phyloP scores from a whole-genome alignment of 257 asterid species.

The Solanum clarkiae region DNA sequence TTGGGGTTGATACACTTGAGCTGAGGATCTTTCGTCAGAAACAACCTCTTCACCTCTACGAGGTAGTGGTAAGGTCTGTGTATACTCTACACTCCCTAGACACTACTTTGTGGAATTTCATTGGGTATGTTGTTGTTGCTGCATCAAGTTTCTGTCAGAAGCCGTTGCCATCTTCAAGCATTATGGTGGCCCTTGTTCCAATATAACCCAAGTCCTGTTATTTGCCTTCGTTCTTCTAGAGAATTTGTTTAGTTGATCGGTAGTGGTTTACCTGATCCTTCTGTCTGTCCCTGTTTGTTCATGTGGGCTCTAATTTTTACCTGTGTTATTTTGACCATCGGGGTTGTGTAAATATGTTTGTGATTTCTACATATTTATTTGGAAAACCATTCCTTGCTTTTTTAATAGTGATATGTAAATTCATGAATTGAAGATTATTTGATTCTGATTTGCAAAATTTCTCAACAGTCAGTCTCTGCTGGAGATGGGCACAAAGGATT shows the following conservation, averaged over 20 bases:
- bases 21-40: too few species aligned
- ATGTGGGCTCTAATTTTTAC: not conserved
- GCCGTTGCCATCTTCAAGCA: not conserved
- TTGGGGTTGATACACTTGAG: too few species aligned
- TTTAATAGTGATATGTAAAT: not conserved
- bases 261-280: not conserved
- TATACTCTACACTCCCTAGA: too few species aligned
- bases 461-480: conserved; percentile 78
- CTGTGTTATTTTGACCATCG: not conserved
- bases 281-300: not conserved
- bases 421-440: not conserved
- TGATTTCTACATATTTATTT: not conserved
- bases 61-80: too few species aligned
- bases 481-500: conserved; percentile 97
- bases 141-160: not conserved
- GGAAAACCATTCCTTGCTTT: not conserved
- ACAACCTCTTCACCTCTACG: too few species aligned
- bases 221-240: not conserved
- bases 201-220: not conserved
- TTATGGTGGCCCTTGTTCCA: not conserved
- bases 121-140: too few species aligned
- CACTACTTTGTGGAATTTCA: too few species aligned
- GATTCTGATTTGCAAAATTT: conserved; percentile 3
- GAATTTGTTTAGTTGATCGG: not conserved
- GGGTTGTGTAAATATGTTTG: not conserved